Base-by-base conservation (phyloP, 1,139 yeast species). In the Yamadazyma diddensiae region DNA sequence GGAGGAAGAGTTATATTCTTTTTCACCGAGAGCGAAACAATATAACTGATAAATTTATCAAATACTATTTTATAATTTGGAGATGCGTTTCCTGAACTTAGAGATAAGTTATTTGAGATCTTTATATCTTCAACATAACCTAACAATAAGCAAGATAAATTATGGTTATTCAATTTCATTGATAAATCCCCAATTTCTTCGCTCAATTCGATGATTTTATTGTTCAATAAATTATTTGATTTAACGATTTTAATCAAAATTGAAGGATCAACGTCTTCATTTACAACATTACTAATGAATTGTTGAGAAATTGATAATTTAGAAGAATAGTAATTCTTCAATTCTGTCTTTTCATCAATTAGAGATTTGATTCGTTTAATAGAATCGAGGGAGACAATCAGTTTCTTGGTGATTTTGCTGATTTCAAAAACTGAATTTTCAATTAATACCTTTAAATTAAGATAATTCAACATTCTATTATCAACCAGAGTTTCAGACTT, bases 1-100 rank as follows among this genome's bases (percentile, higher is more conserved):
- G 42, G 41, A 1, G 84, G 83, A 22, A 79, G 53, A 2, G 57
- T 40, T 2, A 77, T 57, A 41, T 62, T 64, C 35, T 66, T 60
- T 41, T 74, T 77, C 4, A 73, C 81, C 0, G 83, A 78, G 7
- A 66, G 49, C 1, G 79, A 68, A 7, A 75, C 79, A 15, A 79
- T 59, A 37, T 73, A 73, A 1, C 80, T 61, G 24, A 77, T 64
- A 15, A 79, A 49, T 19, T 68, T 65, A 31, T 79, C 84, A 34
- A 70, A 53, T 4, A 42, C 33, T 8, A 33, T 15, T 21, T 36
- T 36, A 46, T 28, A 32, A 29, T 31, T 37, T 19, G 32, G 24
- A 13, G 30, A 30, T 11, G 25, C 14, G 17, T 31, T 17, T 14
- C 23, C 30, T 19, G 38, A 21, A 30, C 39, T 21, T 16, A 28